Base-by-base conservation (phyloP, 1,284 basidiomycete species). In the Boletellus deceptivus region DNA sequence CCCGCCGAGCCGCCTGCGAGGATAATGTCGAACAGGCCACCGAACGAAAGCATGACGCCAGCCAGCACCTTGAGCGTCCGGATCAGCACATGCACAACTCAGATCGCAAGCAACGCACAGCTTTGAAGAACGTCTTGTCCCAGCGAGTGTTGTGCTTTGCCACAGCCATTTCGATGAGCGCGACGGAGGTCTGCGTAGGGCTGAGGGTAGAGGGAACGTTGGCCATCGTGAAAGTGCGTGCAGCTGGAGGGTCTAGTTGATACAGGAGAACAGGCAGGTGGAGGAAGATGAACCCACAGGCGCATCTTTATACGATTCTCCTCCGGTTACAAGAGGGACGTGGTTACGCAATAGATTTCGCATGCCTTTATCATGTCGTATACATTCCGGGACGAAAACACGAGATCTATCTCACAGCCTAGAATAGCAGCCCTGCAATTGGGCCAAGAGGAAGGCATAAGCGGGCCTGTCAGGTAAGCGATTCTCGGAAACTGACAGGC, bases 11-110 rank as follows among this genome's bases (percentile, higher is more conserved):
- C 86, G 24, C 82, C 86, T 36, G 75, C 70, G 18, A 86, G 63
- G 49, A 88, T 73, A 55, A 84, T 72, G 27, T 77, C 78, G 39
- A 88, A 65, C 16, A 88, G 68, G n/a, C 83, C 83, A 58, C 86
- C 86, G 46, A 87, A 87, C 6, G 85, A 86, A 6, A 88, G 62
- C 79, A 88, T 84, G 25, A 77, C 75, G 11, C 86, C 86, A 17
- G 83, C 86, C 49, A 82, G 68, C 48, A 86, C 77, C 84, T 87
- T 24, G 18, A 10, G 43, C 27, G 35, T 14, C 9, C 33, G 2
- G 36, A 17, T 49, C 10, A 57, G 40, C 1, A 44, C 13, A 24
- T 25, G 29, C 5, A 43, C 11, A 31, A 38, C 11, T n/a, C 35
- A 45, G 22, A 46, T 11, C 1, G 10, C 16, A 16, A 37, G 37